phyloP scores from a whole-genome alignment of 1,284 basidiomycete species.

The Malassezia caprae region DNA sequence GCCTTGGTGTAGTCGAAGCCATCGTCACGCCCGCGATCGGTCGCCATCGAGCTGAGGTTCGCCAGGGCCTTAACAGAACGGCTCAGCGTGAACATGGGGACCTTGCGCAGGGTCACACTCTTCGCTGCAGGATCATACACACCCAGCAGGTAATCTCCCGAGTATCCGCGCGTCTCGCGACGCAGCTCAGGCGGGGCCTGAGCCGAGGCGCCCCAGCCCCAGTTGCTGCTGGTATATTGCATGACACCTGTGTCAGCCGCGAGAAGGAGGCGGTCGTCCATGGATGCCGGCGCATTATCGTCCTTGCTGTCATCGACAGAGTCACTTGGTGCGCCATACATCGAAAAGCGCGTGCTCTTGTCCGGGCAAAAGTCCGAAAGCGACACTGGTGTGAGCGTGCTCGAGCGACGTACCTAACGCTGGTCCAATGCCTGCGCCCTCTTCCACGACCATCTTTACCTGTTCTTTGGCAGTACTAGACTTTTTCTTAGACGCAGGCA shows the following conservation, averaged over 20 bases:
- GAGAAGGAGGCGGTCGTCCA: conserved; percentile 29
- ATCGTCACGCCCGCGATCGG: conserved; percentile 19
- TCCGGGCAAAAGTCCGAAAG: conserved; percentile 14
- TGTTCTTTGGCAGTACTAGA: not conserved
- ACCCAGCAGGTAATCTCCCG: conserved; percentile 43
- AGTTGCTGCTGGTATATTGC: conserved; percentile 34
- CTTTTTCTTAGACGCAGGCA: conserved; percentile 2
- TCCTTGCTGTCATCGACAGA: not conserved
- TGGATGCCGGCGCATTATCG: not conserved
- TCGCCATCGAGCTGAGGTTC: conserved; percentile 27
- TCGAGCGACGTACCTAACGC: conserved; percentile 6
- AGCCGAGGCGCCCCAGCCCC: conserved; percentile 15
- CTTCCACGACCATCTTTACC: not conserved
- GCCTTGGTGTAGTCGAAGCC: conserved; percentile 27
- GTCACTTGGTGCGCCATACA: conserved; percentile 11
- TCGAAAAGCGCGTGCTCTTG: conserved; percentile 1
- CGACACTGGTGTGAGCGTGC: not conserved
- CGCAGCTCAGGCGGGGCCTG: conserved; percentile 23
- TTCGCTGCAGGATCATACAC: conserved; percentile 35
- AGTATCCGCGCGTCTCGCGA: conserved; percentile 32
- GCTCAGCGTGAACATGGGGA: conserved; percentile 37
- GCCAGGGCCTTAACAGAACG: conserved; percentile 35
- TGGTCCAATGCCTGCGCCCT: conserved; percentile 5
- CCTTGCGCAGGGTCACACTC: conserved; percentile 34
- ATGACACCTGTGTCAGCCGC: conserved; percentile 36